Base-by-base conservation (phyloP, 495 filamentous ascomycete genomes). In the Lasiosphaeris hirsuta region DNA sequence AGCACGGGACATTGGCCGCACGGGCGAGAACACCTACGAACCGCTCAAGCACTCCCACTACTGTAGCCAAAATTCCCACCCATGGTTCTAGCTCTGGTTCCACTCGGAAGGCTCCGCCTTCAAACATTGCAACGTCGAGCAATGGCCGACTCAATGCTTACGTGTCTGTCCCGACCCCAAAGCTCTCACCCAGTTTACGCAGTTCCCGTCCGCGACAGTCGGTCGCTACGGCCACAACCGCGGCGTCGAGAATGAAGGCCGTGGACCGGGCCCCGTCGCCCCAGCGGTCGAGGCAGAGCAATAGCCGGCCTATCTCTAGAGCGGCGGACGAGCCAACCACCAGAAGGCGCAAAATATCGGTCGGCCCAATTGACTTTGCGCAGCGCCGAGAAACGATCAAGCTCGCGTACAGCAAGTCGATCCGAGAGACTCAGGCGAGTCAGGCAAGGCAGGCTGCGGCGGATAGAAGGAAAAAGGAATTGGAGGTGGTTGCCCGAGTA, bases 171-270 rank as follows among this genome's bases (percentile, higher is more conserved):
- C 74, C 81, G 18, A 62, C 69, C 8, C 73, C 79, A 2, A 83
- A 82, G 57, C 61, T 75, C 23, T 84, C 81, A 4, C 92, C 92
- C 0, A 86, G 85, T 10, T 74, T 96, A 17, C 83, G 92, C 56
- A 92, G 90, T 60, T 96, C 92, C 9, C 79, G 89, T 40, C 89
- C 90, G 15, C 79, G 92, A 33, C 86, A 89, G 68, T 87, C 88
- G 9, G 86, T 96, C 34, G 90, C 90, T 34, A 78, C 82, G 41
- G 88, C 88, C n/a, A 77, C 80, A 9, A 85, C 86, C 1, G 75
- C 82, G 44, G 81, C 83, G 18, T 86, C 87, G 8, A 84, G 86
- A 58, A 81, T 85, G 55, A 84, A 79, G 51, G 72, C 67, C 17
- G 64, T 70, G 1, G 75, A 78, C 50, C 72, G 73, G 55, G 63